phyloP scores from a whole-genome alignment of 2,329 filamentous ascomycete genomes.

The Berkeleyomyces basicola region DNA sequence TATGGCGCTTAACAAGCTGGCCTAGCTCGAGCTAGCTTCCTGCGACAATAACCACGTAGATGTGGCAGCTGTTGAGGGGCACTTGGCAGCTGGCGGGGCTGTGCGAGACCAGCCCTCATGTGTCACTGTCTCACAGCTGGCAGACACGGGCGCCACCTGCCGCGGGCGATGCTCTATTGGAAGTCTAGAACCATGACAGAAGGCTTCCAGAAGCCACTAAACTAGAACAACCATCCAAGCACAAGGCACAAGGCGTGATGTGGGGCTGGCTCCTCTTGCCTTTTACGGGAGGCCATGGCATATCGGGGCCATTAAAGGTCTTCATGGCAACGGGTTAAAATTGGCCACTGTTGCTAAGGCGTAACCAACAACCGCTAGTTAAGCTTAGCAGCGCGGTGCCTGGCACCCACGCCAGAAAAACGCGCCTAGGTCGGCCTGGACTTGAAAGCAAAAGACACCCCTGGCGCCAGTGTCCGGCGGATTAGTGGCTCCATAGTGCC shows the following conservation, averaged over 20 bases:
- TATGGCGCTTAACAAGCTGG: not conserved
- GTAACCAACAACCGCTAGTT: not conserved
- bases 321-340: not conserved
- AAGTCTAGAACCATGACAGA: not conserved
- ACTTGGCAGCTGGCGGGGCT: not conserved
- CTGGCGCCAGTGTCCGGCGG: too few relatives aligned
- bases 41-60: not conserved
- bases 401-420: not conserved
- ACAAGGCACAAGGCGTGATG: not conserved
- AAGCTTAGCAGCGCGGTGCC: not conserved
- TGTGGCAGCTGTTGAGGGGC: not conserved
- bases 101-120: too few relatives aligned
- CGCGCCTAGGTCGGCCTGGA: not conserved
- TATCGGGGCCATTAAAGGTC: not conserved
- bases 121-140: not conserved
- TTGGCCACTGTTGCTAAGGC: not conserved
- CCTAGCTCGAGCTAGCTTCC: not conserved
- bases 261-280: not conserved
- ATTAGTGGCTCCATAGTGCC: too few relatives aligned
- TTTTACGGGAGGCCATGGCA: not conserved
- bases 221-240: not conserved
- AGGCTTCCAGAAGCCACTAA: conserved; percentile 2
- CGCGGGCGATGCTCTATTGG: not conserved
- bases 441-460: too few relatives aligned
- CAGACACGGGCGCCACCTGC: not conserved